Percentiles rank a stretch among this genome's conserved stretches.
Conservation (phyloP, 2,329 filamentous ascomycete species). For the Aureobasidium sp. region DNA sequence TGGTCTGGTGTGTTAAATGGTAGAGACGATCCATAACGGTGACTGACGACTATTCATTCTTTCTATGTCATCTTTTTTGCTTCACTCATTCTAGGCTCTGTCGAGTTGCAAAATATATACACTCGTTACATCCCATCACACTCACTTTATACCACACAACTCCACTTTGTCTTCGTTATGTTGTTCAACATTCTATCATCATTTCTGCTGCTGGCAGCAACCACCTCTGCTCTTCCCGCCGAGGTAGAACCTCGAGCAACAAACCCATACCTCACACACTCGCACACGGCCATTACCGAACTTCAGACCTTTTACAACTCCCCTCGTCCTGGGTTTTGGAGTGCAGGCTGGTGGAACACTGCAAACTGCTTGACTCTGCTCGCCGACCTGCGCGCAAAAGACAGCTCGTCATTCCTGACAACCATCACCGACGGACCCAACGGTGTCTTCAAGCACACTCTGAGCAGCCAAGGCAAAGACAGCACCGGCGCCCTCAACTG, state of each 20-base stretch:
- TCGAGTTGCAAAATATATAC: not conserved
- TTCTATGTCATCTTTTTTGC: not conserved
- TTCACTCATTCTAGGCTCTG: not conserved
- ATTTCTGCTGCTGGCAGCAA: conserved; percentile 5
- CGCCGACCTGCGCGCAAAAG: conserved; percentile 11
- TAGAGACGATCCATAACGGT: not conserved
- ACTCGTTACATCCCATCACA: not conserved
- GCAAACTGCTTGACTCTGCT: conserved; percentile 13
- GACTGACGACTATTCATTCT: not conserved
- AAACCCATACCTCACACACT: conserved; percentile 1
- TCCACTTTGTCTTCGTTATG: not conserved
- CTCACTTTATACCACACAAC: not conserved
- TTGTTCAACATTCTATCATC: not conserved
- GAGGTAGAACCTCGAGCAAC: not conserved
- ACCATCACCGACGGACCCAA: conserved; percentile 7
- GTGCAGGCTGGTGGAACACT: conserved; percentile 14
- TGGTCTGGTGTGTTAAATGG: not conserved
- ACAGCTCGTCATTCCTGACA: conserved; percentile 10
- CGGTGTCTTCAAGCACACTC: conserved; percentile 9
- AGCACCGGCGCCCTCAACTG: conserved; percentile 1
- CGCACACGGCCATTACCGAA: conserved; percentile 9
- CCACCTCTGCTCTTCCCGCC: conserved; percentile 2
- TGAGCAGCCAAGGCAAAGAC: not conserved
- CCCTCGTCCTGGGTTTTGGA: conserved; percentile 1
- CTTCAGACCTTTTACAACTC: conserved; percentile 14